phyloP scores from a whole-genome alignment of 2,329 filamentous ascomycete species.

The Diaporthe vexans region DNA sequence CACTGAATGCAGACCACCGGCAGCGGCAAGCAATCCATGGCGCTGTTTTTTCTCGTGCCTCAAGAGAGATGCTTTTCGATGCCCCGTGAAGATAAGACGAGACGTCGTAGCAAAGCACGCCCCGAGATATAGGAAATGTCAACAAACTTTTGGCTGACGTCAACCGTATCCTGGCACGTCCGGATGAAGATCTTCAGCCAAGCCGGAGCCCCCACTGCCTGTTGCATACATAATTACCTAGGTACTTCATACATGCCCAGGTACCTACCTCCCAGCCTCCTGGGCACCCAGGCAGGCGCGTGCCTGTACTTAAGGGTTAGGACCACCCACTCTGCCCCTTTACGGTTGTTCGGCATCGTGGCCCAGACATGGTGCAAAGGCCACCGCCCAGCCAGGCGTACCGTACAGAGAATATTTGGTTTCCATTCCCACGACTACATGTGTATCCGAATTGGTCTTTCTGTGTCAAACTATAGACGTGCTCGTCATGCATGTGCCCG shows the following conservation, averaged over 20 bases:
- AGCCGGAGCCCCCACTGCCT: not conserved
- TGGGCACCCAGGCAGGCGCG: too few relatives aligned
- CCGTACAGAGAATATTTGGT: not conserved
- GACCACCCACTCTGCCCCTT: not conserved
- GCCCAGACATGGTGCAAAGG: not conserved
- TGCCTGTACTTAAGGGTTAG: not conserved
- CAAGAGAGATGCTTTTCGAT: too few relatives aligned
- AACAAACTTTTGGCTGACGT: not conserved
- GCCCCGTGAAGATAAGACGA: not conserved
- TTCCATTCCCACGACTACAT: not conserved
- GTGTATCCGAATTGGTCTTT: not conserved
- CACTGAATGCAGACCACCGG: conserved; percentile 40
- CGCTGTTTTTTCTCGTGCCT: not conserved
- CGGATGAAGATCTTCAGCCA: conserved; percentile 28
- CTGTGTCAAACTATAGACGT: not conserved
- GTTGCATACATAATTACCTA: too few relatives aligned
- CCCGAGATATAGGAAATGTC: not conserved
- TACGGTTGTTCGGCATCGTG: not conserved
- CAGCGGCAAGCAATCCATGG: conserved; percentile 37
- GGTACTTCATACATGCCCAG: too few relatives aligned
- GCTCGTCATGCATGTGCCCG: too few relatives aligned
- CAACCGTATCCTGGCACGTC: not conserved
- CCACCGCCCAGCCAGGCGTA: not conserved
- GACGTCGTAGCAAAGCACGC: too few relatives aligned
- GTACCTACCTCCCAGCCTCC: too few relatives aligned